These are phyloP conservation scores for Hyparrhenia diplandra DNA, from an alignment of 176 grass and related monocot genomes.

Conservation along the genomic window DNA sequence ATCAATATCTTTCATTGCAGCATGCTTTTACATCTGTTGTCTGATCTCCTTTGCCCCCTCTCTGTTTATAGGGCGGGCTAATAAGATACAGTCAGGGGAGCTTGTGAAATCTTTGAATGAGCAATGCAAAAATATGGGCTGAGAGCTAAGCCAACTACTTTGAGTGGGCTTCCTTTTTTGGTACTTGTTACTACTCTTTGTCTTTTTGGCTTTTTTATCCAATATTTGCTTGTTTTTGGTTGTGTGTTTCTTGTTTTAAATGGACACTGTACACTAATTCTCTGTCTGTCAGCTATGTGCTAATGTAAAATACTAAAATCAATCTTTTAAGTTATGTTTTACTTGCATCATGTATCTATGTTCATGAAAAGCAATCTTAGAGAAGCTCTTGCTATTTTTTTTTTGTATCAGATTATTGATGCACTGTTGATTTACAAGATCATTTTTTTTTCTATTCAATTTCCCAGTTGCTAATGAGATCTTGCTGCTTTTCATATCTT, in stretches of 20 bases:
- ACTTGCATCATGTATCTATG: slow-evolving; percentile 1
- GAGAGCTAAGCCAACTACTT: slow-evolving; percentile 84
- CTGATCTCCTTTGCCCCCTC: slow-evolving; percentile 20
- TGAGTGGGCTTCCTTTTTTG: slow-evolving; percentile 97
- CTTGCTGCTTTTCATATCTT: neutral
- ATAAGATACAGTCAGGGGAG: slow-evolving; percentile 75
- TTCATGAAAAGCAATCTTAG: neutral
- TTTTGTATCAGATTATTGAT: slow-evolving; percentile 12
- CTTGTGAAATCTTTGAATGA: slow-evolving; percentile 87
- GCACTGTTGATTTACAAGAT: neutral
- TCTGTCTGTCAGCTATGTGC: slow-evolving; percentile 1
- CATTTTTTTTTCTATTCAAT: neutral
- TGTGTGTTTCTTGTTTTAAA: neutral
- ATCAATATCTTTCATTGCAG: slow-evolving; percentile 14
- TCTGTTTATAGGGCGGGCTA: slow-evolving; percentile 60
- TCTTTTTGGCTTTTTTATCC: slow-evolving; percentile 18
- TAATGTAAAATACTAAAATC: neutral
- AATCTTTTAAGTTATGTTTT: slow-evolving; percentile 19
- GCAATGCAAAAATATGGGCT: slow-evolving; percentile 95
- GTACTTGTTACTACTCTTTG: slow-evolving; percentile 52
- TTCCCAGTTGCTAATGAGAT: slow-evolving; percentile 7
- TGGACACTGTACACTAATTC: neutral
- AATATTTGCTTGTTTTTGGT: neutral
- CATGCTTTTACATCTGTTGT: neutral
- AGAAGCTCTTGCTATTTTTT: neutral